Evolutionary conservation across 169 alveolate species (phyloP), one percentile per base, ranked within the genome.

Genomic region (Plasmodium coatneyi): DNA sequence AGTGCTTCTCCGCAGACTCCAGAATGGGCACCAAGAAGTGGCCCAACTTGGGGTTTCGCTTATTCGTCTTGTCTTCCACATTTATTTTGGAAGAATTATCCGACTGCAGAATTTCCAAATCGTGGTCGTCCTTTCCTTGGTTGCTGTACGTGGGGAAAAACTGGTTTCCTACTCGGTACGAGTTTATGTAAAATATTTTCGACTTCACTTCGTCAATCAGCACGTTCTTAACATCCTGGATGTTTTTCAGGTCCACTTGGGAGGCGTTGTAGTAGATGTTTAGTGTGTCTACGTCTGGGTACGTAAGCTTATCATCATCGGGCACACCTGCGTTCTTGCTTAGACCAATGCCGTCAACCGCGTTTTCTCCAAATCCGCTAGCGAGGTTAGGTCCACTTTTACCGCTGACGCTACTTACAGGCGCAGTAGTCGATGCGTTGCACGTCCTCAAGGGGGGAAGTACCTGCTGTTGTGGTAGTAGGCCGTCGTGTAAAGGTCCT

Each of bases 41-140:
- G 22, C 81, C 71, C 22, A 56, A 46, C 41, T 66, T 66, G 76
- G 16, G 14, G 30, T 5, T 66, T 25, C 36, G 14, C 39, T 66
- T 28, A 25, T 25, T 66, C 39, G 14, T 19, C 76, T 0, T 46
- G 7, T 7, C 19, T 49, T 7, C n/a, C 4, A 4, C 14, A 19
- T 41, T 41, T 22, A 12, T 0, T 7, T 41, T 72, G 70, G 72
- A 52, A n/a, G 78, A 19, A 76, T 74, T 30, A 6, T 16, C 39
- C 1, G 34, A 25, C 43, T 39, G 86, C 70, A 12, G 16, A 16
- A 74, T 9, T 89, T 78, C 82, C 39, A 89, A 32, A 34, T 89
- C 94, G 52, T 89, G 94, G 12, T 89, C 89, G 71, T 89, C 94
- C 43, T 78, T 79, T 43, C 87, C 94, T 43, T 36, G 46, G 32